These are phyloP conservation scores for Agaricales sp. DNA, from an alignment of 1,284 basidiomycete genomes.

Conservation along the genomic window DNA sequence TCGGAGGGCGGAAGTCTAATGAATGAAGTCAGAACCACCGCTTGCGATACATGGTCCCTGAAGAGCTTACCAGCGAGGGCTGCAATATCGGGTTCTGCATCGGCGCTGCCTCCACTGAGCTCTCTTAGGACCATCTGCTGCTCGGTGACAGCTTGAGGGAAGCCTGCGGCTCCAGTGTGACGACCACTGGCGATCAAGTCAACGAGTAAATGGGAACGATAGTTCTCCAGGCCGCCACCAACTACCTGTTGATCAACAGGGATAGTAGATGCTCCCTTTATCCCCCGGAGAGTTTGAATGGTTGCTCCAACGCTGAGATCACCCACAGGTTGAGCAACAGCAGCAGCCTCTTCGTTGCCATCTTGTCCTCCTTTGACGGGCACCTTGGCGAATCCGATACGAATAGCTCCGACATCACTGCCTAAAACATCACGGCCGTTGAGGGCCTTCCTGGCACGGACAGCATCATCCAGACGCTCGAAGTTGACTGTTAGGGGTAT, in stretches of 20 bases:
- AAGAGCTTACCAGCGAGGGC: slow-evolving; percentile 65
- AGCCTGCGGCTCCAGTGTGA: slow-evolving; percentile 41
- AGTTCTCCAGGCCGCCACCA: slow-evolving; percentile 87
- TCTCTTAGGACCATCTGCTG: slow-evolving; percentile 96
- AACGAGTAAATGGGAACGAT: slow-evolving; percentile 81
- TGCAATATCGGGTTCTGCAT: slow-evolving; percentile 76
- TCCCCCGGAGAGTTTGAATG: slow-evolving; percentile 73
- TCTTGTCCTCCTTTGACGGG: slow-evolving; percentile 81
- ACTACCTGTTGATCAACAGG: slow-evolving; percentile 88
- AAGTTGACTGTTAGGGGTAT: slow-evolving; percentile 68
- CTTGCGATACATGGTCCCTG: too few relatives aligned
- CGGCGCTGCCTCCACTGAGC: slow-evolving; percentile 65
- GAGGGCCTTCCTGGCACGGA: slow-evolving; percentile 87
- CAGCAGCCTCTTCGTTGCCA: slow-evolving; percentile 51
- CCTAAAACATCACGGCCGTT: slow-evolving; percentile 94
- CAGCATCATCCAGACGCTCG: slow-evolving; percentile 93
- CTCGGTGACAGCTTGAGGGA: slow-evolving; percentile 54
- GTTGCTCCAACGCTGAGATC: slow-evolving; percentile 77
- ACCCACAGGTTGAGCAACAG: slow-evolving; percentile 68
- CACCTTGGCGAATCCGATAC: slow-evolving; percentile 94
- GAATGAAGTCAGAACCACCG: background rate
- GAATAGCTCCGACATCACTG: slow-evolving; percentile 89
- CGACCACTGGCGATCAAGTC: slow-evolving; percentile 85
- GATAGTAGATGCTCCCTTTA: slow-evolving; percentile 81
- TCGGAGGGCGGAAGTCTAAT: slow-evolving; percentile 74